Conservation (phyloP, 2,329 filamentous ascomycete species). For the Ambrosiella cleistominuta region DNA sequence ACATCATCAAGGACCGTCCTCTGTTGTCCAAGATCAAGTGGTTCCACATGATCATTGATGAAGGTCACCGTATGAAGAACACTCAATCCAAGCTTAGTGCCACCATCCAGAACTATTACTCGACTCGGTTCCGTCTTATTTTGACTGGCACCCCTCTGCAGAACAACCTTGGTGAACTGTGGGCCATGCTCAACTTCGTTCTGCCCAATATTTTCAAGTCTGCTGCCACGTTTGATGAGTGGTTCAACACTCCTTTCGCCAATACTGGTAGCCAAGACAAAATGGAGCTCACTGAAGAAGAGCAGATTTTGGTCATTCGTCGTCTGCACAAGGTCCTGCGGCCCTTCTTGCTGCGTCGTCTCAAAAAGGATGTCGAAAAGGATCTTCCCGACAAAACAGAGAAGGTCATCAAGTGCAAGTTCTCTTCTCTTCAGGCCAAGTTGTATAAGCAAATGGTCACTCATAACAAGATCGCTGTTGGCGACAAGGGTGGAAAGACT, state of each 20-base stretch:
- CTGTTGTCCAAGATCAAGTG: constrained; percentile 97
- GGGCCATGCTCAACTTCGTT: constrained; percentile 97
- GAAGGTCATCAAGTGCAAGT: constrained; percentile 97
- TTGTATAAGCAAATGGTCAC: constrained; percentile 96
- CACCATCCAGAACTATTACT: constrained; percentile 90
- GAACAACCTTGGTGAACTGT: constrained; percentile 90
- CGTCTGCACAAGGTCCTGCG: constrained; percentile 95
- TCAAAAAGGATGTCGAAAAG: constrained; percentile 99
- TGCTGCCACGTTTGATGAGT: constrained; percentile 95
- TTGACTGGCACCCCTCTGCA: constrained; percentile 92
- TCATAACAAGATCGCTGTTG: constrained; percentile 85
- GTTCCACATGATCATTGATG: constrained; percentile 99
- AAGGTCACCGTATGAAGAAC: constrained; percentile 99
- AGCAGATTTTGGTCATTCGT: constrained; percentile 92
- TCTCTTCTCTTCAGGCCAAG: constrained; percentile 82
- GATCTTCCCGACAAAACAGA: constrained; percentile 97
- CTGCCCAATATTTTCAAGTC: constrained; percentile 98
- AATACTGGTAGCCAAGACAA: constrained; percentile 96
- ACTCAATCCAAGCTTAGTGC: constrained; percentile 86
- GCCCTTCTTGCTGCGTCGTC: constrained; percentile 89
- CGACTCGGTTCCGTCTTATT: constrained; percentile 85
- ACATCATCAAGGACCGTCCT: constrained; percentile 96
- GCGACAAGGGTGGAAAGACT: constrained; percentile 90
- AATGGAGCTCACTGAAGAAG: constrained; percentile 99
- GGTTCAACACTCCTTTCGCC: constrained; percentile 99